Evolutionary conservation across 139 green algal species (phyloP).

Genomic region (Axilococcus clingmanii): DNA sequence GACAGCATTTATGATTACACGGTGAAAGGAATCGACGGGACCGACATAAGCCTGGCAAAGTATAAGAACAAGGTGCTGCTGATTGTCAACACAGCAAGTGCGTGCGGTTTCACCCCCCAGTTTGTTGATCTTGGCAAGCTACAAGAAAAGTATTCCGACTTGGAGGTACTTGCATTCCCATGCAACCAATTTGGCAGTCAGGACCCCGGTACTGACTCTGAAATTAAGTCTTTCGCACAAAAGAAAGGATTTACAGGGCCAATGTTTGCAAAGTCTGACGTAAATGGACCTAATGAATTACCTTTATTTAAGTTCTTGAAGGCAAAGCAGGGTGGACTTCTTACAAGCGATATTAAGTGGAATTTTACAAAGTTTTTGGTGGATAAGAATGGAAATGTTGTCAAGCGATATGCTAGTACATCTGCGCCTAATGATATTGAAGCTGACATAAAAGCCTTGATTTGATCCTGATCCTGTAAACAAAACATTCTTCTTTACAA

Average conservation of each 20-base stretch:
- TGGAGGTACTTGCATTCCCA: constrained; percentile 68
- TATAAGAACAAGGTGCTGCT: constrained; percentile 63
- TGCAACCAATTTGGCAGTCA: constrained; percentile 75
- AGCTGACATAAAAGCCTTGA: constrained; percentile 22
- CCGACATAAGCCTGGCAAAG: constrained; percentile 26
- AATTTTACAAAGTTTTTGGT: constrained; percentile 35
- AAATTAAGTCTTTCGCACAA: constrained; percentile 66
- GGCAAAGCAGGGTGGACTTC: constrained; percentile 44
- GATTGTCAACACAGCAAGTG: constrained; percentile 57
- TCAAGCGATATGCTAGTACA: constrained; percentile 19
- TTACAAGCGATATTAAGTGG: constrained; percentile 53
- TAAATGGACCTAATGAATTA: constrained; percentile 38
- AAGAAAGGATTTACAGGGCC: constrained; percentile 41
- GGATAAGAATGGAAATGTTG: constrained; percentile 20
- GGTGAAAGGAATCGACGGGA: constrained; percentile 32
- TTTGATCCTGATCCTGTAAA: constrained; percentile 10
- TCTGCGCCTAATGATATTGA: constrained; percentile 24
- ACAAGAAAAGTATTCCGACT: constrained; percentile 59
- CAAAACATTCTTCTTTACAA: not conserved
- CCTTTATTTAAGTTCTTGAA: constrained; percentile 53
- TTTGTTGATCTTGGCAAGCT: constrained; percentile 55
- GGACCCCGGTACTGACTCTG: constrained; percentile 52
- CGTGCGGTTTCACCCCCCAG: constrained; percentile 40
- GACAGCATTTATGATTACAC: constrained; percentile 3
- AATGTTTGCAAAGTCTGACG: constrained; percentile 60